Base-by-base conservation (phyloP, 495 filamentous ascomycete species). In the Penicillium verhagenii region DNA sequence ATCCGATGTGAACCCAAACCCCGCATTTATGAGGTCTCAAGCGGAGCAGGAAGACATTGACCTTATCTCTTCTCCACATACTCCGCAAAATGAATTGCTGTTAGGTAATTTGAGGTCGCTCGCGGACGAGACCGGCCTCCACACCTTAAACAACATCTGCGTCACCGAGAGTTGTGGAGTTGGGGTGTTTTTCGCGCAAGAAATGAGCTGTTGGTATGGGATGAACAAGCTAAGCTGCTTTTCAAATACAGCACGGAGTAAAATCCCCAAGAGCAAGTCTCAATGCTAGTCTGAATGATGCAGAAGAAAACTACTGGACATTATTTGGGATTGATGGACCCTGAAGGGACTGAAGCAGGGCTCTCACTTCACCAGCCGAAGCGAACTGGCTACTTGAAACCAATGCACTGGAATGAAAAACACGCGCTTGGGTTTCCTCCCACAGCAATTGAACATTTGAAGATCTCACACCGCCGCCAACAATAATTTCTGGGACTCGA, bases 401-500 rank as follows among this genome's bases (percentile, higher is more conserved):
- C 19, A 75, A 58, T 10, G 73, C 77, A 49, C 70, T 73, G 1
- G 71, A 73, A 64, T 79, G 76, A 54, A 70, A 78, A 28, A 56
- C 70, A 1, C 20, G 26, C 0, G 69, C 68, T 2, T 58, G 48
- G 0, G 70, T 66, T 19, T 44, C 53, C n/a, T 55, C 37, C 51
- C 38, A 61, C 39, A 80, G 52, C 14, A 31, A 14, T 21, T 20
- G 38, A 18, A 75, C 25, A 65, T 79, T 79, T 1, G 24, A 50
- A 4, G 68, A 58, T 49, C 78, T 63, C 6, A 81, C 69, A 25
- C 74, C 70, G 43, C 76, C 71, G 19, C 75, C 67, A 33, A 70
- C 53, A 47, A 78, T 68, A 16, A 79, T 58, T 9, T 60, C 47
- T 1, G 43, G 50, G 25, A 59, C 51, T 25, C 18, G 33, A 10